Conservation (phyloP, 345 rosid genomes). For the Physaria fendleri region DNA sequence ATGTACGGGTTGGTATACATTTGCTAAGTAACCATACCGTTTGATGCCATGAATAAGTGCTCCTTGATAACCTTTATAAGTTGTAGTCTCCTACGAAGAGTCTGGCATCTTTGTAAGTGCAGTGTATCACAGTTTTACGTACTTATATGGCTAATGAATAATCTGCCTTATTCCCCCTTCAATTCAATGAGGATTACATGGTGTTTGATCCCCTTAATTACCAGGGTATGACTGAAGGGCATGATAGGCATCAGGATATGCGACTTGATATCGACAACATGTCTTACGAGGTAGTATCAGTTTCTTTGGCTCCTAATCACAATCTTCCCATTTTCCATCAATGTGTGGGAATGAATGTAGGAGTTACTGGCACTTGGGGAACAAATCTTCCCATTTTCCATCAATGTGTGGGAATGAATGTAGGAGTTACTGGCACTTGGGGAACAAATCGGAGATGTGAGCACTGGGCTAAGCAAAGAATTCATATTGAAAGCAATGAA, state of each 20-base stretch:
- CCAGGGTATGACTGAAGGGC: conserved; percentile 65
- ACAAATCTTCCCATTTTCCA: not conserved
- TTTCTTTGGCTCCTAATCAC: not conserved
- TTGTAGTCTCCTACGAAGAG: not conserved
- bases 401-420: conserved; percentile 14
- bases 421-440: conserved; percentile 85
- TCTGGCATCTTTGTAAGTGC: conserved; percentile 3
- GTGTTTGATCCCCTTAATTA: conserved; percentile 63
- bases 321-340: not conserved
- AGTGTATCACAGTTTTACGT: not conserved
- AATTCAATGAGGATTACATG: conserved; percentile 64
- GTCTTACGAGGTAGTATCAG: conserved; percentile 76
- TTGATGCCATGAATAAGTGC: conserved; percentile 6
- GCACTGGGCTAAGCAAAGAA: conserved; percentile 78
- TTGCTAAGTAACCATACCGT: not conserved
- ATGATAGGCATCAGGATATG: conserved; percentile 88
- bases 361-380: conserved; percentile 83
- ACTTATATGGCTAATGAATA: not conserved
- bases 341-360: conserved; percentile 33
- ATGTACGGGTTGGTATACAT: not conserved
- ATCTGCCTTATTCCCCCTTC: not conserved
- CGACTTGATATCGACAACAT: conserved; percentile 95
- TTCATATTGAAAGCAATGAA: conserved; percentile 46
- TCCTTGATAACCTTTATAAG: not conserved
- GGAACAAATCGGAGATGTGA: conserved; percentile 87